Percentiles rank a stretch among this genome's conserved stretches.
phyloP scores from a whole-genome alignment of 805 yeast genomes.

The Saccharomyces paradoxus region DNA sequence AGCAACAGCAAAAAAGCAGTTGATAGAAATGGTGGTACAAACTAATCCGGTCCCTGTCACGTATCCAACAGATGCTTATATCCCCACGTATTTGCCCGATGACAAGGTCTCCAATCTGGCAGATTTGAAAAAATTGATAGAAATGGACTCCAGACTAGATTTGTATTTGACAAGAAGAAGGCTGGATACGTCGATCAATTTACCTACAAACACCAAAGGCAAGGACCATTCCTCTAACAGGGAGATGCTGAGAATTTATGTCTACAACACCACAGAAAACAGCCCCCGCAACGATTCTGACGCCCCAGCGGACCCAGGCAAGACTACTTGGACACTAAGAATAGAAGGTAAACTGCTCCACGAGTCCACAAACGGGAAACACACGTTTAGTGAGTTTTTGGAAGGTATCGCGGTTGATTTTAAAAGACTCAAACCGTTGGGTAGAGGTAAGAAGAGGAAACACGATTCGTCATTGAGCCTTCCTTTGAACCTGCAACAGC shows the following conservation, averaged over 20 bases:
- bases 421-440: conserved; percentile 10
- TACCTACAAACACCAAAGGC: conserved; percentile 34
- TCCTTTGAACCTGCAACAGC: not conserved
- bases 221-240: conserved; percentile 33
- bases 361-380: conserved; percentile 41
- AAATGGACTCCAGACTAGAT: conserved; percentile 75
- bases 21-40: conserved; percentile 6
- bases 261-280: conserved; percentile 73
- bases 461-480: conserved; percentile 4
- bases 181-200: conserved; percentile 54
- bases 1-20: not conserved
- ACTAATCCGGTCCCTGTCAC: conserved; percentile 26
- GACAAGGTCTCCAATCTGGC: conserved; percentile 55
- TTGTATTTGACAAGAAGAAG: conserved; percentile 73
- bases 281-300: conserved; percentile 54
- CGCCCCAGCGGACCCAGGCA: conserved; percentile 8
- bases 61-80: conserved; percentile 46
- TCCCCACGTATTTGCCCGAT: conserved; percentile 39
- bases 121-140: conserved; percentile 59
- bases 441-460: conserved; percentile 4
- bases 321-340: conserved; percentile 71
- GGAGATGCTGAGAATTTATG: conserved; percentile 58
- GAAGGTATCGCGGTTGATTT: conserved; percentile 81
- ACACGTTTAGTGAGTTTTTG: conserved; percentile 69
- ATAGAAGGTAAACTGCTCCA: conserved; percentile 78